Evolutionary conservation across 768 basidiomycete genomes (phyloP), one percentile per base, ranked within the genome.

Genomic region (Kondoa subrosea): DNA sequence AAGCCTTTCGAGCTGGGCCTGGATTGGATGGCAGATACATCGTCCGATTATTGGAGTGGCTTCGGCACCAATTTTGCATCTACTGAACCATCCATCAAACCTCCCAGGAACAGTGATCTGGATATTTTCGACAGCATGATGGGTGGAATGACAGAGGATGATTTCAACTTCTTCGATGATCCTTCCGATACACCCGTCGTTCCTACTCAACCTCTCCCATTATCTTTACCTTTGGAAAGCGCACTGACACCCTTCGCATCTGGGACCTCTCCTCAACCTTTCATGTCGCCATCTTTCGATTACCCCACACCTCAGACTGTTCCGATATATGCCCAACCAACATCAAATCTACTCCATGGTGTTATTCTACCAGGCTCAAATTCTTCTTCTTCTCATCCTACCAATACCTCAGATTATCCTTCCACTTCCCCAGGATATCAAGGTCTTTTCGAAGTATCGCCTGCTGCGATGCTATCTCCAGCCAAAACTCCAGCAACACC

Each of bases 131-230:
- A 50, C 40, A 50, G 21, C 21, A 81, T 85, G 78, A 80, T 81
- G 69, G 77, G 79, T 63, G 78, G 79, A 69, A 58, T 70, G 68
- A 73, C 89, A 0, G 89, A 91, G 64, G 89, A 89, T 66, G 89
- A 91, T 76, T 91, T 91, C 76, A 86, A 83, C 75, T 91, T 88
- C 77, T 91, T 90, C 74, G 88, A 91, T 74, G 80, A 70, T 3
- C 73, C 72, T 16, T 60, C 27, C 33, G 32, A 31, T 66, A 59
- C 33, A 17, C 34, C 34, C 40, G 58, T 14, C 67, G 30, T 21
- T 17, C 64, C 67, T 29, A 59, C 63, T 30, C 56, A 59, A 56
- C 34, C 69, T 26, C 57, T 64, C 26, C 8, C 34, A 21, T 25
- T 25, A 3, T 15, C 40, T 34, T 15, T 21, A n/a, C 14, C 4